A percentile compares a stretch with the other conserved stretches of the same genome.
These are phyloP conservation scores for Aspergillus haitiensis DNA, from an alignment of 495 filamentous ascomycete species.

Conservation along the genomic window DNA sequence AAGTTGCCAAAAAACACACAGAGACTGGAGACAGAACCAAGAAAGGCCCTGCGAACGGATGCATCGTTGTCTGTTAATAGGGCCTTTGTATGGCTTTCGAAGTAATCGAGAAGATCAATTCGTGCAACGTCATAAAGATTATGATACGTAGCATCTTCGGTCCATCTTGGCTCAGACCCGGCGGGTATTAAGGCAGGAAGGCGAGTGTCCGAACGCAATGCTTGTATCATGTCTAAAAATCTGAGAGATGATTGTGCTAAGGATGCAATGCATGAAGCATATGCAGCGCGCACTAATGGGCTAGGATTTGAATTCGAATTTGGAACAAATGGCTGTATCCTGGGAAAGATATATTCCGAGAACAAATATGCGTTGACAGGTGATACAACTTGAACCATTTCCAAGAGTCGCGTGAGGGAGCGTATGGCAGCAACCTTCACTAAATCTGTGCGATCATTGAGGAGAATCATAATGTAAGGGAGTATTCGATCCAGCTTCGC, in stretches of 20 bases:
- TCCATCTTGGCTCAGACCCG: conserved; percentile 49
- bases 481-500: conserved; percentile 94
- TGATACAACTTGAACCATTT: conserved; percentile 81
- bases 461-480: conserved; percentile 78
- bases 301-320: conserved; percentile 56
- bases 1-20: conserved; percentile 93
- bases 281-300: conserved; percentile 77
- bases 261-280: conserved; percentile 88
- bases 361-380: conserved; percentile 96
- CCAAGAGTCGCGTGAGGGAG: conserved; percentile 82
- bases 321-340: conserved; percentile 70
- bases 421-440: conserved; percentile 84
- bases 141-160: conserved; percentile 76
- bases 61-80: conserved; percentile 84
- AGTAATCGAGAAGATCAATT: conserved; percentile 71
- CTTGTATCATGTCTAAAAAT: conserved; percentile 89
- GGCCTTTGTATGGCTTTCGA: conserved; percentile 84
- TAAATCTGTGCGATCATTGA: conserved; percentile 77
- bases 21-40: conserved; percentile 88
- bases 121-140: conserved; percentile 81
- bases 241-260: conserved; percentile 84
- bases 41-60: conserved; percentile 87
- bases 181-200: conserved; percentile 76
- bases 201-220: conserved; percentile 80
- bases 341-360: conserved; percentile 88